A percentile compares a stretch with the other conserved stretches of the same genome.
Conservation (phyloP, 164 flowering plant species). For the Paratinospora sagittata region DNA sequence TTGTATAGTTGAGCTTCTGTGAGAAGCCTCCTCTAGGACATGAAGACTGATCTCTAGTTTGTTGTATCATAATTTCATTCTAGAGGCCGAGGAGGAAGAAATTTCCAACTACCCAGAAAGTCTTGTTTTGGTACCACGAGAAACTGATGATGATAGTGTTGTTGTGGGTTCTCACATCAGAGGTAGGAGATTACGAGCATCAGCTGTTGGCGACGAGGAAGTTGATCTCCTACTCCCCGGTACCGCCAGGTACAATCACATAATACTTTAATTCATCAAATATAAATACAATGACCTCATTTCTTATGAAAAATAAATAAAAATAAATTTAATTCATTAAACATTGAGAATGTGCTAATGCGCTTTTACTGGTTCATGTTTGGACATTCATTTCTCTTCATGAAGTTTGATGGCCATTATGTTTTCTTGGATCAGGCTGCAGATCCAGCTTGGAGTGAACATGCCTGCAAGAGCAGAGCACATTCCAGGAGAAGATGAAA, state of each 20-base stretch:
- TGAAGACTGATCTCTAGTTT: conserved; percentile 5
- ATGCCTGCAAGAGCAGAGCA: conserved; percentile 98
- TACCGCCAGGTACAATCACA: conserved; percentile 67
- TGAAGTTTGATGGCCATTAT: background rate
- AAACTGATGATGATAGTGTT: conserved; percentile 54
- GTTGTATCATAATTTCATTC: conserved; percentile 9
- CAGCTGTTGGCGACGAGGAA: conserved; percentile 80
- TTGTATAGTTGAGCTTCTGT: too few species aligned
- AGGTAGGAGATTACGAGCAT: conserved; percentile 81
- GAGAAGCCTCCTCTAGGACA: background rate
- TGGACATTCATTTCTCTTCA: background rate
- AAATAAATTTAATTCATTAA: too few species aligned
- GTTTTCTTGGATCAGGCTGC: conserved; percentile 53
- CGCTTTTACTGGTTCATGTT: background rate
- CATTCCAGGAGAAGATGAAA: conserved; percentile 39
- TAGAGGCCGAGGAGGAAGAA: conserved; percentile 73
- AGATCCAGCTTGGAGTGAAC: conserved; percentile 98
- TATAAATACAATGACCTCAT: background rate
- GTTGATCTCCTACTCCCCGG: conserved; percentile 99
- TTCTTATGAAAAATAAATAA: background rate
- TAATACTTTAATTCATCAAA: background rate
- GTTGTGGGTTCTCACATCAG: conserved; percentile 92
- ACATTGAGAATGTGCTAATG: background rate
- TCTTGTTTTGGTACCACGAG: conserved; percentile 88
- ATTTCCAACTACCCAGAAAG: conserved; percentile 75